A percentile compares a stretch with the other conserved stretches of the same genome.
Conservation (phyloP, 2,329 filamentous ascomycete genomes). For the Chrysoporthe cubensis region DNA sequence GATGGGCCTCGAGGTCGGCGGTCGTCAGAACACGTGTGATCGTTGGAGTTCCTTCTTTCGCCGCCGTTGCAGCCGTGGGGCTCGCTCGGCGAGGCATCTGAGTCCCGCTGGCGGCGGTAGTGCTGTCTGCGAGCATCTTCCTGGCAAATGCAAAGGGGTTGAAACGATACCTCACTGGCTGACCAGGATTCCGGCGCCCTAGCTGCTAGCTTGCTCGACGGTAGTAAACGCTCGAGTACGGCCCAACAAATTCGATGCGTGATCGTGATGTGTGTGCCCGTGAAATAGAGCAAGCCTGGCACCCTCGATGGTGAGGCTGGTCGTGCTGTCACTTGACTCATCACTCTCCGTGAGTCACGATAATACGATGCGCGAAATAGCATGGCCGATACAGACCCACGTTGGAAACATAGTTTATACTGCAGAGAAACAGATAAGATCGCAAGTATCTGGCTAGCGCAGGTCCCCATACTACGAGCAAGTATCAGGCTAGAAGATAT, state of each 20-base stretch:
- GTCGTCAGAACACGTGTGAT: background rate
- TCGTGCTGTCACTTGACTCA: background rate
- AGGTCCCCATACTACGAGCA: background rate
- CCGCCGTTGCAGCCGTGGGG: background rate
- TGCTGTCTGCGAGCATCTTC: background rate
- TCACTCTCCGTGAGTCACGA: background rate
- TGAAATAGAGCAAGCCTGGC: background rate
- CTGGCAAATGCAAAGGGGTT: background rate
- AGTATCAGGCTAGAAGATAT: background rate
- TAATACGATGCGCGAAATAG: background rate
- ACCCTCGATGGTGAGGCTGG: background rate
- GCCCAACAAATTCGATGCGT: background rate
- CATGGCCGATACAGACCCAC: background rate
- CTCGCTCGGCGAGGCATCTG: background rate
- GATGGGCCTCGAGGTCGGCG: constrained; percentile 25
- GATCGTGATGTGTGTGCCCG: background rate
- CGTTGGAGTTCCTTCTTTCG: background rate
- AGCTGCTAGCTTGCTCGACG: background rate
- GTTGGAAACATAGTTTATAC: background rate
- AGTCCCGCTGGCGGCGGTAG: background rate
- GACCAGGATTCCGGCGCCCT: background rate
- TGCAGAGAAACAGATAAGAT: background rate
- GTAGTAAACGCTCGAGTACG: background rate
- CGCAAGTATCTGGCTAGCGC: background rate
- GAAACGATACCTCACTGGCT: background rate